Evolutionary conservation across 306 rosid species (phyloP).

Genomic region (Luffa aegyptiaca): DNA sequence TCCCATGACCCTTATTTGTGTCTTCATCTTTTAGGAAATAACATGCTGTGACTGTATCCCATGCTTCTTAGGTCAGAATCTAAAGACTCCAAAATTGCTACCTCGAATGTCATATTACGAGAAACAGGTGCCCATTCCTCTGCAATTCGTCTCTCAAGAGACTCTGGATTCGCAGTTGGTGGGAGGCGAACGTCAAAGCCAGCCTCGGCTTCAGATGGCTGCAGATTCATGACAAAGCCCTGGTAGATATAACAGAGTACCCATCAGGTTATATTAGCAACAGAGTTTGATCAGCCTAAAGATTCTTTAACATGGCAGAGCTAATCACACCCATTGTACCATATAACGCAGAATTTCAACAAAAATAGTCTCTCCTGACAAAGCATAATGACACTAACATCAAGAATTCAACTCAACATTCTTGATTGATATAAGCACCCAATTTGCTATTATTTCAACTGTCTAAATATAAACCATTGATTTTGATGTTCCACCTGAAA

Average conservation of each 20-base stretch:
- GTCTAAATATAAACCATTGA: not conserved
- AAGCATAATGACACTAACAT: not conserved
- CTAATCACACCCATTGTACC: not conserved
- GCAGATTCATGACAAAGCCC: slow-evolving; percentile 98
- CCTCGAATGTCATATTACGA: slow-evolving; percentile 78
- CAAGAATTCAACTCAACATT: not conserved
- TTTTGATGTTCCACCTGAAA: not conserved
- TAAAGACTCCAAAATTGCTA: slow-evolving; percentile 11
- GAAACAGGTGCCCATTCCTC: slow-evolving; percentile 74
- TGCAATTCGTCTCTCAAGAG: slow-evolving; percentile 45
- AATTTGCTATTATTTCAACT: not conserved
- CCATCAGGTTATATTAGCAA: not conserved
- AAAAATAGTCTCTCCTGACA: not conserved
- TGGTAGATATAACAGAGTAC: slow-evolving; percentile 21
- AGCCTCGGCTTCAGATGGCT: slow-evolving; percentile 98
- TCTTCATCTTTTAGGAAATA: not conserved
- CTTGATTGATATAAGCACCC: not conserved
- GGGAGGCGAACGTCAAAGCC: slow-evolving; percentile 90
- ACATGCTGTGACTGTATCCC: not conserved
- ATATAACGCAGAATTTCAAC: not conserved
- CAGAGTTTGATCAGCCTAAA: not conserved
- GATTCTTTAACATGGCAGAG: not conserved
- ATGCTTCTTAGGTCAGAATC: not conserved
- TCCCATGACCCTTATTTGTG: not conserved
- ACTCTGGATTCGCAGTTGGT: slow-evolving; percentile 37